phyloP scores from a whole-genome alignment of 164 flowering plant genomes.

The Warburgia ugandensis region DNA sequence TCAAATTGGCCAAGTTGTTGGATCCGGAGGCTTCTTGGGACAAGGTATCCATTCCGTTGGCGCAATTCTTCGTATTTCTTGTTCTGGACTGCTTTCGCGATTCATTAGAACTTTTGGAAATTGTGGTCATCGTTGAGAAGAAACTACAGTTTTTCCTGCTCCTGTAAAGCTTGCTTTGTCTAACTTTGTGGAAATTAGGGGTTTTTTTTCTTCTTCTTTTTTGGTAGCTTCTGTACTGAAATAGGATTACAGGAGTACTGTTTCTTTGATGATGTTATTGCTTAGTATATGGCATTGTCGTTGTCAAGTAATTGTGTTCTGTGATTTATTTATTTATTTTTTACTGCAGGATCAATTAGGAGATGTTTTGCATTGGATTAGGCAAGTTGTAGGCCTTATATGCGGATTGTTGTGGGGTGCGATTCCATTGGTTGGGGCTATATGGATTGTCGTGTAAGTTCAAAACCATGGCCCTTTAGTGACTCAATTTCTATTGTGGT shows the following conservation, averaged over 20 bases:
- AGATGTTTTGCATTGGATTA: conserved; percentile 91
- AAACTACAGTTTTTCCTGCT: no score
- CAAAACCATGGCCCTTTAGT: background rate
- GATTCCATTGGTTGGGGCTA: conserved; percentile 81
- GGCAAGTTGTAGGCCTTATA: conserved; percentile 64
- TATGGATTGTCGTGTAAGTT: conserved; percentile 86
- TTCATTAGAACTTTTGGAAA: no score
- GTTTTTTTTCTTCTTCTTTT: no score
- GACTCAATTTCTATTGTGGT: no score
- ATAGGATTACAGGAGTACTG: no score
- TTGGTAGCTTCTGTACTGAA: no score
- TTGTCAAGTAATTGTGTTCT: background rate
- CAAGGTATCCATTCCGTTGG: conserved; percentile 35
- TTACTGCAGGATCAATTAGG: conserved; percentile 87
- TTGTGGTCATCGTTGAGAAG: no score
- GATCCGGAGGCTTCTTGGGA: conserved; percentile 99
- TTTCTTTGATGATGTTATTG: no score
- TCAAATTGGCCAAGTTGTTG: conserved; percentile 59
- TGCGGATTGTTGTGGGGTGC: conserved; percentile 91
- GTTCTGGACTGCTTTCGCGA: no score
- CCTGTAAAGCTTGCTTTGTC: no score
- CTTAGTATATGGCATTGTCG: no score
- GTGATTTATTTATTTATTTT: background rate
- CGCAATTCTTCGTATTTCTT: background rate
- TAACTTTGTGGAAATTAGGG: no score